phyloP scores from a whole-genome alignment of 108 stramenopile genomes.

The Cyclotella choctawhatcheeana region DNA sequence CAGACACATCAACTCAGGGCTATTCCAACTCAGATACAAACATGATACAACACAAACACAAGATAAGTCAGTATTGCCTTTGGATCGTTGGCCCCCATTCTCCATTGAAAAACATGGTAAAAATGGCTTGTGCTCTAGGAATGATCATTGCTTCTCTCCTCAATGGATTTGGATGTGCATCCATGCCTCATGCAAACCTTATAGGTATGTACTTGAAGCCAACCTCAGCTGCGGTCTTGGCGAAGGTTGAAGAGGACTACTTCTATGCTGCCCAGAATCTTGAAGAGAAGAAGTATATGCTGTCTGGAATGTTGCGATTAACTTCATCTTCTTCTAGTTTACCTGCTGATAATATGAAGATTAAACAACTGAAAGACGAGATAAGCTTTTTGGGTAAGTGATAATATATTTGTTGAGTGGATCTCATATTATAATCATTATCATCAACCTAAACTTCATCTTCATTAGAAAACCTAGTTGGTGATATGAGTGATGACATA shows the following conservation, averaged over 20 bases:
- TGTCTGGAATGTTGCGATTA: slow-evolving; percentile 17
- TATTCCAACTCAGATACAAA: neutral
- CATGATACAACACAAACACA: slow-evolving; percentile 4
- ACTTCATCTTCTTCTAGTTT: slow-evolving; percentile 21
- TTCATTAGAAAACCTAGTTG: slow-evolving; percentile 63
- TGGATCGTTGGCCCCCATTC: slow-evolving; percentile 5
- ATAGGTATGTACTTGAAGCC: slow-evolving; percentile 68
- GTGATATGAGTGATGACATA: slow-evolving; percentile 72
- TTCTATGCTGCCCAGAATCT: slow-evolving; percentile 38
- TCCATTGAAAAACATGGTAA: slow-evolving; percentile 44
- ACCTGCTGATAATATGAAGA: slow-evolving; percentile 44
- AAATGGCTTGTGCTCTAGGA: slow-evolving; percentile 70
- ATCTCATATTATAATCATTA: too few relatives aligned
- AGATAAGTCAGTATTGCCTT: neutral
- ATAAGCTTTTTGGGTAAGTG: slow-evolving; percentile 65
- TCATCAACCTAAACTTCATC: too few relatives aligned
- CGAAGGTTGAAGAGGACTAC: slow-evolving; percentile 63
- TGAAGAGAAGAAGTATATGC: slow-evolving; percentile 33
- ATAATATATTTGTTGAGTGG: too few relatives aligned
- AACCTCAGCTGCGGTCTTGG: slow-evolving; percentile 49
- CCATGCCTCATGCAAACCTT: slow-evolving; percentile 73
- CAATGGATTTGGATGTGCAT: slow-evolving; percentile 86
- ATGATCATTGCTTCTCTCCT: slow-evolving; percentile 65
- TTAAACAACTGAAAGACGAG: slow-evolving; percentile 58
- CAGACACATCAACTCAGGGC: neutral